Evolutionary conservation across 2,329 filamentous ascomycete genomes (phyloP), one percentile per base, ranked within the genome.

Genomic region (Juglanconis oblonga): DNA sequence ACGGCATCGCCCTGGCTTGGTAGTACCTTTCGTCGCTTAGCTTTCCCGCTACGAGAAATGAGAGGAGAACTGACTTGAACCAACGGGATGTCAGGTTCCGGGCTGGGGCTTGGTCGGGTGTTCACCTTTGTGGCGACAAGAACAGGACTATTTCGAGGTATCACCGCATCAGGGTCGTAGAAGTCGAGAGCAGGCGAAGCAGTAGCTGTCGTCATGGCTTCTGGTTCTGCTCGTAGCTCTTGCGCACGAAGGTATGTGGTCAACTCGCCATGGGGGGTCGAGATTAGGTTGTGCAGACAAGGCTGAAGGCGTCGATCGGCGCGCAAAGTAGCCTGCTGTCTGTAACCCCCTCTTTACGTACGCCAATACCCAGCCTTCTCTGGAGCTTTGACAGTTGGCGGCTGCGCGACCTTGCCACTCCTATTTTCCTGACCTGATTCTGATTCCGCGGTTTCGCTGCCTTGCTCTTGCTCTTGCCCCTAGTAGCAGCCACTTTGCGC

Each of bases 1-100:
- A 91, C 86, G 66, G 80, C 84, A 81, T 90, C 86, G 67, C 83
- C 85, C 70, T 83, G 83, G 67, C 77, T 84, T 47, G 82, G 77
- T 65, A 74, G 78, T 63, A 80, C 74, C 81, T 84, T 85, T 68
- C 71, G 77, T 52, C 74, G 75, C 78, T 81, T 81, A 79, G 78
- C 75, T 69, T 78, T 79, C 70, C 77, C 78, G 72, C 73, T 71
- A 67, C 71, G 72, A 62, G 68, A 68, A 64, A 67, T 73, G 67
- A 68, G 70, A 72, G 70, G 69, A 66, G 70, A 72, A 78, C 77
- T 78, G 71, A 76, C 73, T 73, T 72, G 73, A 69, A 76, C 73
- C 69, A 73, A 69, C 67, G 75, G 73, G 59, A 79, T 71, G 66
- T 74, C 74, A 65, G 77, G 79, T 38, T 77, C 74, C 11, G 82